Percentiles rank a stretch among this genome's conserved stretches.
Conservation (phyloP, 495 filamentous ascomycete species). For the Lindgomyces ingoldianus region DNA sequence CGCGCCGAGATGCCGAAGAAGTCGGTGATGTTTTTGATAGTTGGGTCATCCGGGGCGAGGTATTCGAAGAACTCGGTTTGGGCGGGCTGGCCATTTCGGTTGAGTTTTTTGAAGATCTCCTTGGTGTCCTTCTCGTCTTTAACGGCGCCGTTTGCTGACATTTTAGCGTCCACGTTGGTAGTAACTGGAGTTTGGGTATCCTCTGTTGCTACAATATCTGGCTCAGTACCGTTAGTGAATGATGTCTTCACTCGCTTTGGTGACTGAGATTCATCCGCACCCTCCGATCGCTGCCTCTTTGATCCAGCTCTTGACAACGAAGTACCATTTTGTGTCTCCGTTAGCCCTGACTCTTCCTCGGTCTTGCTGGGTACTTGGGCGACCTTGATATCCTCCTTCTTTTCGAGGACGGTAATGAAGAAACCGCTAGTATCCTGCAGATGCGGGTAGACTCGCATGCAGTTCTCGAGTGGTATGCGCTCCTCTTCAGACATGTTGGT, state of each 20-base stretch:
- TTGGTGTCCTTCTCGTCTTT: slow-evolving; percentile 43
- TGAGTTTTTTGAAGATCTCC: slow-evolving; percentile 7
- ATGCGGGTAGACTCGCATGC: slow-evolving; percentile 92
- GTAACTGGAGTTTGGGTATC: no score
- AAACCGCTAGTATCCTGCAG: slow-evolving; percentile 95
- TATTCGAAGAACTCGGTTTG: slow-evolving; percentile 82
- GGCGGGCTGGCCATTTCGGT: background rate
- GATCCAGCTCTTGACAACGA: no score
- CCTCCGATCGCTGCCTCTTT: no score
- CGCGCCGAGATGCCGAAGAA: slow-evolving; percentile 81
- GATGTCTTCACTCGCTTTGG: no score
- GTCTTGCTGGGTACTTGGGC: slow-evolving; percentile 66
- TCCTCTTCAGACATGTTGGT: slow-evolving; percentile 43
- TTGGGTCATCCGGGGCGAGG: slow-evolving; percentile 67
- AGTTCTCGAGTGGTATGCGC: slow-evolving; percentile 76
- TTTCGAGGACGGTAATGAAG: slow-evolving; percentile 94
- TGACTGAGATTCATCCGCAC: no score
- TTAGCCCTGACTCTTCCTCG: slow-evolving; percentile 39
- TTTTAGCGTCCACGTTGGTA: no score
- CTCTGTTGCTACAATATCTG: no score
- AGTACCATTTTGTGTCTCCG: no score
- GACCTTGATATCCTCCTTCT: slow-evolving; percentile 81
- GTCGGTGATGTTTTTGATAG: slow-evolving; percentile 68
- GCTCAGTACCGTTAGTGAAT: no score
- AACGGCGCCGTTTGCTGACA: slow-evolving; percentile 52